Percentiles rank a stretch among this genome's conserved stretches.
Evolutionary conservation across 805 yeast genomes (phyloP).

Genomic region (Candida parachauliodes): DNA sequence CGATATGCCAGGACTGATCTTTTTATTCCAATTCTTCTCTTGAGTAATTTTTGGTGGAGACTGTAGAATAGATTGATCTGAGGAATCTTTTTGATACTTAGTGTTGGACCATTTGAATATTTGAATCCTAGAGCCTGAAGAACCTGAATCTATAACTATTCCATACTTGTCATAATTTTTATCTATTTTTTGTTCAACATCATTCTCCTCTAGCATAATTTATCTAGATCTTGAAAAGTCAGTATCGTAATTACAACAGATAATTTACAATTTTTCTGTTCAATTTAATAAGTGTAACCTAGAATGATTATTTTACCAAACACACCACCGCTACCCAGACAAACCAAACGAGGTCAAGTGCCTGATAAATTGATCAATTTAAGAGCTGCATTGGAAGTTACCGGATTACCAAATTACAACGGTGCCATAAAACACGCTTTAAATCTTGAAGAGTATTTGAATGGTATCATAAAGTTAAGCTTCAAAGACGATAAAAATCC

Average conservation of each 20-base stretch:
- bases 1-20: slow-evolving; percentile 84
- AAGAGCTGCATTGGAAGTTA: slow-evolving; percentile 16
- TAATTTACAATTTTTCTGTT: too few species aligned
- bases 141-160: slow-evolving; percentile 90
- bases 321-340: slow-evolving; percentile 27
- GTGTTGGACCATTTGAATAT: slow-evolving; percentile 75
- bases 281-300: background rate
- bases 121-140: slow-evolving; percentile 88
- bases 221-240: too few species aligned
- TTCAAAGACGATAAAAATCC: background rate
- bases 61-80: slow-evolving; percentile 32
- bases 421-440: slow-evolving; percentile 29
- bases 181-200: background rate
- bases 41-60: slow-evolving; percentile 70
- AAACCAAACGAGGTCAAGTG: background rate
- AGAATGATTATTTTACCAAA: slow-evolving; percentile 32
- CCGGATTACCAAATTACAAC: slow-evolving; percentile 14
- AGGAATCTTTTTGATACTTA: slow-evolving; percentile 14
- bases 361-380: slow-evolving; percentile 12
- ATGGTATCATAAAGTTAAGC: background rate
- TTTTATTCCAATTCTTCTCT: slow-evolving; percentile 64
- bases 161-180: slow-evolving; percentile 51
- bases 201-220: background rate
- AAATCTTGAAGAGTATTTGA: slow-evolving; percentile 30
- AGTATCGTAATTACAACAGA: background rate